Evolutionary conservation across 179 eudicot genomes (phyloP).

Genomic region (Camellia oleifera): DNA sequence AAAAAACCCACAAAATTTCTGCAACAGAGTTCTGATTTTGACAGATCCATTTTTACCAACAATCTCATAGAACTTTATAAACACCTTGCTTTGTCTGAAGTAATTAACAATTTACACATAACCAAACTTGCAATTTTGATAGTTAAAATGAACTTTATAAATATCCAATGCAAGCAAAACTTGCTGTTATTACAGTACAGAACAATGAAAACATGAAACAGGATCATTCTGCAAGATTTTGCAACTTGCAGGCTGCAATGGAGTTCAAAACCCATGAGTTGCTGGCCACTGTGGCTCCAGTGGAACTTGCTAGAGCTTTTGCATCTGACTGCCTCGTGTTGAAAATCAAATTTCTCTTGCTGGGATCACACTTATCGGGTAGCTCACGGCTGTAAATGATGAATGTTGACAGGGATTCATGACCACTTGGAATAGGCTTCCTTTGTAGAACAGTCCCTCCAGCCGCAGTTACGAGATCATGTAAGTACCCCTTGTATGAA

Average conservation of each 20-base stretch:
- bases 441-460: conserved; percentile 82
- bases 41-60: neutral
- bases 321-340: conserved; percentile 56
- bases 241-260: conserved; percentile 73
- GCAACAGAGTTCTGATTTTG: neutral
- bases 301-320: conserved; percentile 61
- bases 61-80: neutral
- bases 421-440: conserved; percentile 58
- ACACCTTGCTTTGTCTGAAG: neutral
- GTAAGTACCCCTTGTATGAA: conserved; percentile 72
- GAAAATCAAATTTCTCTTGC: conserved; percentile 32
- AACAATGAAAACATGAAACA: neutral
- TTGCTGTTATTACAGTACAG: neutral
- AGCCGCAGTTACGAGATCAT: conserved; percentile 73
- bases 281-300: conserved; percentile 53
- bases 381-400: conserved; percentile 71
- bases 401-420: conserved; percentile 25
- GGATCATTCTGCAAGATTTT: conserved; percentile 24
- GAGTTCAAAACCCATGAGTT: conserved; percentile 82
- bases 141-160: neutral
- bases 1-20: neutral
- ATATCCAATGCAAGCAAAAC: neutral
- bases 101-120: neutral
- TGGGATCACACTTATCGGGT: conserved; percentile 45
- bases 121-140: neutral